Conservation (phyloP, 164 flowering plant species). For the grape (Vitis vinifera) region DNA sequence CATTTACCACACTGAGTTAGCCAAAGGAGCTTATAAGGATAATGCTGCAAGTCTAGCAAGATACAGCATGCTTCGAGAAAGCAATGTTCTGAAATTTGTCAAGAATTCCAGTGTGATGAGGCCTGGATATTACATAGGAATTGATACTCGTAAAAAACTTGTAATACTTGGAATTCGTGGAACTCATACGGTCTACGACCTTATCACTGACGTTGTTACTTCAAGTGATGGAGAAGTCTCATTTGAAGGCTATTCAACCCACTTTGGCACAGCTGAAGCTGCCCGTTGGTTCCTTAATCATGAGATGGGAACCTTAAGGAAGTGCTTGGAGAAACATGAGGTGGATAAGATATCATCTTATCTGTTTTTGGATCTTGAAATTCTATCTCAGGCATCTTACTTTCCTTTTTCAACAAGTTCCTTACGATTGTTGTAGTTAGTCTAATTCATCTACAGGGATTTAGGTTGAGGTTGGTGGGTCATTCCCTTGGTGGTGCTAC, state of each 20-base stretch:
- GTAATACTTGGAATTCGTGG: constrained; percentile 93
- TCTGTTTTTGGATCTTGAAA: not conserved
- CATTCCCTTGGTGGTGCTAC: constrained; percentile 89
- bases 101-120: constrained; percentile 79
- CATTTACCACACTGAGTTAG: constrained; percentile 80
- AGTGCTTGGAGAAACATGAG: constrained; percentile 73
- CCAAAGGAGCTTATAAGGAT: constrained; percentile 75
- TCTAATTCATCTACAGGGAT: constrained; percentile 70
- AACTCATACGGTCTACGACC: constrained; percentile 84
- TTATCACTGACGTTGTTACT: constrained; percentile 81
- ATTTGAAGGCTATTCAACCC: constrained; percentile 86
- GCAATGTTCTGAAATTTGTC: constrained; percentile 71
- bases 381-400: not conserved
- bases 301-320: constrained; percentile 73
- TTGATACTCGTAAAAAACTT: constrained; percentile 69
- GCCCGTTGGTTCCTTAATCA: constrained; percentile 91
- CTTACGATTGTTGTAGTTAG: constrained; percentile 12
- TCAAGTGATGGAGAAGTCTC: constrained; percentile 74
- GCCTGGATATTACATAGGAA: constrained; percentile 91
- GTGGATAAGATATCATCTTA: constrained; percentile 30
- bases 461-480: constrained; percentile 85
- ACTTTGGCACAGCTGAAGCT: constrained; percentile 94
- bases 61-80: constrained; percentile 81
- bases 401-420: not conserved
- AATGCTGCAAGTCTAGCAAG: constrained; percentile 61